These are phyloP conservation scores for Zygosaccharomyces sapae DNA, from an alignment of 1,139 yeast genomes.

Conservation along the genomic window DNA sequence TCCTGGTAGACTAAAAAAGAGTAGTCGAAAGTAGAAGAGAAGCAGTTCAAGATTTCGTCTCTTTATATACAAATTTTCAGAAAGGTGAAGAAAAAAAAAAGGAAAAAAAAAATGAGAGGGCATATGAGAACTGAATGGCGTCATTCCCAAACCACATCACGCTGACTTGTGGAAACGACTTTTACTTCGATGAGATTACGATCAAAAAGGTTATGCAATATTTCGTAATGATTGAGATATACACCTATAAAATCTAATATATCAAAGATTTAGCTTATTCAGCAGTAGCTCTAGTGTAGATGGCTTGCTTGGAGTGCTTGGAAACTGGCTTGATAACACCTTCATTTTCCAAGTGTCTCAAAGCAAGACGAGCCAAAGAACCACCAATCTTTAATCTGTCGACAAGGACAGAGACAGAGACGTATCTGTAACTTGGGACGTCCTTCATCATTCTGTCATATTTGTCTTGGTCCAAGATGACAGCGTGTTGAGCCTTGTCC, in stretches of 20 bases:
- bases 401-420: slow-evolving; percentile 95
- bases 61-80: slow-evolving; percentile 1
- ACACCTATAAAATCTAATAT: slow-evolving; percentile 11
- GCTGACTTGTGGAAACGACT: too few species aligned
- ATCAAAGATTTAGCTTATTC: slow-evolving; percentile 39
- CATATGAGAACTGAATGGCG: too few species aligned
- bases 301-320: slow-evolving; percentile 94
- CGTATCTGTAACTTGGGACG: slow-evolving; percentile 98
- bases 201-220: slow-evolving; percentile 5
- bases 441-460: slow-evolving; percentile 99
- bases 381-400: slow-evolving; percentile 99
- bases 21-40: too few species aligned
- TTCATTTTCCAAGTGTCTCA: slow-evolving; percentile 89
- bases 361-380: slow-evolving; percentile 97
- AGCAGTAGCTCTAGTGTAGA: slow-evolving; percentile 82
- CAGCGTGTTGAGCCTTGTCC: slow-evolving; percentile 99
- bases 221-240: slow-evolving; percentile 8
- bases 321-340: slow-evolving; percentile 94
- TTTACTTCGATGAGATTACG: too few species aligned
- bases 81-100: background rate
- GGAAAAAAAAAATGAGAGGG: too few species aligned
- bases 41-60: background rate
- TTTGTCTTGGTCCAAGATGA: slow-evolving; percentile 95
- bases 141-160: too few species aligned
- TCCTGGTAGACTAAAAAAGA: background rate